Evolutionary conservation across 2,329 filamentous ascomycete species (phyloP).

Genomic region (Penicillium concentricum): DNA sequence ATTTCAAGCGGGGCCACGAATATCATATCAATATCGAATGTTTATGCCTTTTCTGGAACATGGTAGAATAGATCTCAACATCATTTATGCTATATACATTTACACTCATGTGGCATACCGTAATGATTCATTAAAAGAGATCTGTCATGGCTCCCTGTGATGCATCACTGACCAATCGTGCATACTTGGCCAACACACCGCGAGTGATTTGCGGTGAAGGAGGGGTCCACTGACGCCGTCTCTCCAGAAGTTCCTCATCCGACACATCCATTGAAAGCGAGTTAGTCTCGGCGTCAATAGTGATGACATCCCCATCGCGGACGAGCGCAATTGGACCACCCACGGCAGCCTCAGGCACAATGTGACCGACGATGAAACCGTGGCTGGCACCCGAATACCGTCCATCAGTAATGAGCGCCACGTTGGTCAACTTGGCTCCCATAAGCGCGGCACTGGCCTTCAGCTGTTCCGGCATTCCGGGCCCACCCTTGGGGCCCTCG

Average conservation of each 20-base stretch:
- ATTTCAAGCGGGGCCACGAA: constrained; percentile 1
- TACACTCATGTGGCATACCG: neutral
- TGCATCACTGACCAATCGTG: constrained; percentile 81
- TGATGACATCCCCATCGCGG: constrained; percentile 73
- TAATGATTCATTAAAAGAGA: constrained; percentile 43
- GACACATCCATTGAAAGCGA: constrained; percentile 68
- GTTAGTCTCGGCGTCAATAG: constrained; percentile 81
- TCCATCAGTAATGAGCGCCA: constrained; percentile 90
- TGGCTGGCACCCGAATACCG: constrained; percentile 85
- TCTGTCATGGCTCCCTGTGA: constrained; percentile 90
- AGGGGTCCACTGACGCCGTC: constrained; percentile 66
- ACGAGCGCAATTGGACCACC: constrained; percentile 87
- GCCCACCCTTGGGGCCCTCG: constrained; percentile 88
- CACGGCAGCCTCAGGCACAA: constrained; percentile 82
- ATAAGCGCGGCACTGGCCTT: constrained; percentile 87
- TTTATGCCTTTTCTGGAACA: constrained; percentile 1
- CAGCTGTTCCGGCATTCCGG: constrained; percentile 94
- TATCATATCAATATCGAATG: constrained; percentile 4
- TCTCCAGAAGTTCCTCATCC: constrained; percentile 66
- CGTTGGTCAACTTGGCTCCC: constrained; percentile 82
- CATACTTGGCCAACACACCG: constrained; percentile 88
- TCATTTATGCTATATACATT: neutral
- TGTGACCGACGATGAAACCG: constrained; percentile 91
- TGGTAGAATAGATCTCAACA: constrained; percentile 2
- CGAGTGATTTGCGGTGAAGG: constrained; percentile 73